phyloP scores from a whole-genome alignment of 176 grass and related monocot genomes.

The Alloteropsis semialata region DNA sequence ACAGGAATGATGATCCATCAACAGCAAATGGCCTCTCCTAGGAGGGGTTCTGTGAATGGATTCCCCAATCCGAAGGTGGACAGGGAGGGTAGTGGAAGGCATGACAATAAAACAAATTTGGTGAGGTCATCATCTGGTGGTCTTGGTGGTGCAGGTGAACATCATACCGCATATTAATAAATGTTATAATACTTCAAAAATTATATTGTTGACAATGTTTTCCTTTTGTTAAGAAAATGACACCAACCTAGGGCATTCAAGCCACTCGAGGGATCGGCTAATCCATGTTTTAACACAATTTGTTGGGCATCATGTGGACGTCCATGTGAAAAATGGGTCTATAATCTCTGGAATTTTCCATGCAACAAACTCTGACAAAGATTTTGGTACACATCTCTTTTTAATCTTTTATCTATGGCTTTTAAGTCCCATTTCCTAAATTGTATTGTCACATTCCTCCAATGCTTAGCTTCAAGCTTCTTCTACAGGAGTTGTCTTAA shows the following conservation, averaged over 20 bases:
- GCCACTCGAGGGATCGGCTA: conserved; percentile 67
- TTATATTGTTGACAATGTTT: conserved; percentile 33
- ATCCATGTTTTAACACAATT: conserved; percentile 70
- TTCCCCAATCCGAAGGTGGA: conserved; percentile 53
- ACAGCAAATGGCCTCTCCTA: conserved; percentile 47
- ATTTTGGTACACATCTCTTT: conserved; percentile 60
- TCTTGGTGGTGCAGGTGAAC: conserved; percentile 44
- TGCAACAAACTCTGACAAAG: conserved; percentile 80
- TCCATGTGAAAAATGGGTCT: conserved; percentile 95
- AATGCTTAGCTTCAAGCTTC: conserved; percentile 24
- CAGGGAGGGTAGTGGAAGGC: conserved; percentile 56
- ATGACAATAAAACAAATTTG: conserved; percentile 49
- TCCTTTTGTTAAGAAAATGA: conserved; percentile 56
- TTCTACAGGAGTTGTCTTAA: conserved; percentile 71
- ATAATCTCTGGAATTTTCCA: conserved; percentile 97
- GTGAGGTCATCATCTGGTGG: conserved; percentile 37
- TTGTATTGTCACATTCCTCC: neutral
- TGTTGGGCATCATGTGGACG: conserved; percentile 78
- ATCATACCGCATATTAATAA: conserved; percentile 9
- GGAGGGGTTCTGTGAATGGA: conserved; percentile 60
- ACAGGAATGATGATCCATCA: conserved; percentile 71
- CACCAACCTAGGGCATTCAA: conserved; percentile 43
- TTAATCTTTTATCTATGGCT: neutral
- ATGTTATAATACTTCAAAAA: neutral
- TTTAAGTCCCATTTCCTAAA: no score